These are phyloP conservation scores for Boletus bicolor DNA, from an alignment of 768 basidiomycete species.

Conservation along the genomic window DNA sequence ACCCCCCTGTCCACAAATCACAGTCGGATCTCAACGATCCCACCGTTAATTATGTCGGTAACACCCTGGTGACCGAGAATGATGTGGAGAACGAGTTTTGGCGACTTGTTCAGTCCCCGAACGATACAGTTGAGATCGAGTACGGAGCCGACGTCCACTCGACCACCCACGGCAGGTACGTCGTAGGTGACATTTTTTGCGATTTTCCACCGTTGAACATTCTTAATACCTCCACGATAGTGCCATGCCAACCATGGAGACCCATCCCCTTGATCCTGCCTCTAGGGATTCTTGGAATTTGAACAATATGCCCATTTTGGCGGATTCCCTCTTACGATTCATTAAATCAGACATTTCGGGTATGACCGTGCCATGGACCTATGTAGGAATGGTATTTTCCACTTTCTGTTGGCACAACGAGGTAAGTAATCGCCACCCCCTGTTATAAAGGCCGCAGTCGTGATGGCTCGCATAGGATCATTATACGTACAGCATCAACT, in stretches of 20 bases:
- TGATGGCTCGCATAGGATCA: constrained; percentile 65
- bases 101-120: constrained; percentile 86
- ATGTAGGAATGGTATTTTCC: constrained; percentile 98
- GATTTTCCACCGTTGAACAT: constrained; percentile 30
- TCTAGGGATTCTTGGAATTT: constrained; percentile 95
- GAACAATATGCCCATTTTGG: constrained; percentile 93
- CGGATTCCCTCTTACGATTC: constrained; percentile 90
- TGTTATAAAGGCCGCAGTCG: constrained; percentile 20
- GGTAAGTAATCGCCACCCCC: constrained; percentile 41
- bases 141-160: constrained; percentile 99
- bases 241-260: constrained; percentile 94
- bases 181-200: constrained; percentile 8
- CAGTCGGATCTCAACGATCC: constrained; percentile 43
- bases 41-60: constrained; percentile 54
- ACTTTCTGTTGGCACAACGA: constrained; percentile 99
- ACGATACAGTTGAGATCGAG: constrained; percentile 95
- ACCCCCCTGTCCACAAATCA: constrained; percentile 48
- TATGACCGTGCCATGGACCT: constrained; percentile 99
- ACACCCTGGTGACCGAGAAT: constrained; percentile 73
- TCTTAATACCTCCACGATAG: constrained; percentile 38
- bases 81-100: constrained; percentile 97
- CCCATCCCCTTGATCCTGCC: constrained; percentile 83
- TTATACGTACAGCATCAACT: constrained; percentile 95
- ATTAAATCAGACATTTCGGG: constrained; percentile 99
- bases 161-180: constrained; percentile 93